Evolutionary conservation across 192 early-diverging fungal genomes (phyloP).

Genomic region (Backusella tarrabulga): DNA sequence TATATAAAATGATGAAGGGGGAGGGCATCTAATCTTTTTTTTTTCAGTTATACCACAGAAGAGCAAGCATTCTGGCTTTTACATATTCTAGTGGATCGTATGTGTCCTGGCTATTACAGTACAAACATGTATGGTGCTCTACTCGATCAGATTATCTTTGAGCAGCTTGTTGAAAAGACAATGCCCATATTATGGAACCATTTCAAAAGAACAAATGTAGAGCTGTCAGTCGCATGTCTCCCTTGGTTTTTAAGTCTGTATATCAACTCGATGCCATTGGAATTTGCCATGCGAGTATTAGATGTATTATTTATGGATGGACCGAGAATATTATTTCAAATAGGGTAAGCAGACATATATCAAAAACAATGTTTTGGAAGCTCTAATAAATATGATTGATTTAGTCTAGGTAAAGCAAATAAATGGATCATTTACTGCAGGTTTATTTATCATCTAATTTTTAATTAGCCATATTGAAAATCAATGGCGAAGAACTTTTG

Average conservation of each 20-base stretch:
- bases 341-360: conserved; percentile 52
- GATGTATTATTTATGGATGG: conserved; percentile 99
- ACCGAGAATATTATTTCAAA: conserved; percentile 93
- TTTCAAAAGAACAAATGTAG: conserved; percentile 86
- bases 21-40: not conserved
- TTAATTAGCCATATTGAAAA: conserved; percentile 79
- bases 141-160: conserved; percentile 94
- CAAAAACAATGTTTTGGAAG: not conserved
- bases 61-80: conserved; percentile 98
- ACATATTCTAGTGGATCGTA: conserved; percentile 82
- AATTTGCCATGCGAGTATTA: conserved; percentile 83
- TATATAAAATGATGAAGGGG: not conserved
- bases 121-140: conserved; percentile 98
- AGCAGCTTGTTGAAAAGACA: conserved; percentile 80
- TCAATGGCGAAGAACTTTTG: conserved; percentile 79
- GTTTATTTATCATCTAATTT: not conserved
- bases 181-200: conserved; percentile 89
- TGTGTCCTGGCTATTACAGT: conserved; percentile 94
- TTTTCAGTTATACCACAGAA: conserved; percentile 76
- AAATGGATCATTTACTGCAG: not conserved
- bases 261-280: conserved; percentile 94
- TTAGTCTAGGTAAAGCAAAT: not conserved
- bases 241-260: conserved; percentile 98
- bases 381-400: not conserved
- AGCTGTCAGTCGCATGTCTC: conserved; percentile 94